phyloP scores from a whole-genome alignment of 1,284 basidiomycete species.

The Malassezia japonica region DNA sequence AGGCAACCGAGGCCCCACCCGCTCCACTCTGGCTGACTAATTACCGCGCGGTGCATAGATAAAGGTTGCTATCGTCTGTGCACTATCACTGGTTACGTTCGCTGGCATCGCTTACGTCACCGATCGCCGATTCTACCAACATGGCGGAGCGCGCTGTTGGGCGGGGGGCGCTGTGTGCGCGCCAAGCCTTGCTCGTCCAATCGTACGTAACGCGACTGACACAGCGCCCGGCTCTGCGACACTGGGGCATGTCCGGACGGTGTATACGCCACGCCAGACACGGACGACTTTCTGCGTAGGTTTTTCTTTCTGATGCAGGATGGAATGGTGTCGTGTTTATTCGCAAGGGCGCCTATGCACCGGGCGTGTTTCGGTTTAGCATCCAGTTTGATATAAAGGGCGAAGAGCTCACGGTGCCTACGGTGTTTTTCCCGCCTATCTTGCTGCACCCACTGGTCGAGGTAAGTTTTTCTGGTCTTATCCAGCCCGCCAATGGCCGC shows the following conservation, averaged over 20 bases:
- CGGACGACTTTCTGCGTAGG: constrained; percentile 12
- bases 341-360: constrained; percentile 1
- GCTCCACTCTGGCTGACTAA: too few species aligned
- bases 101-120: too few species aligned
- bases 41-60: too few species aligned
- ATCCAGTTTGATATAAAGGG: constrained; percentile 1
- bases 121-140: too few species aligned
- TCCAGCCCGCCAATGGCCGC: constrained; percentile 3
- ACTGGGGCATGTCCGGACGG: constrained; percentile 1
- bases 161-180: background rate
- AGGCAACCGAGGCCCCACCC: too few species aligned
- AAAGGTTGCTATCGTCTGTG: too few species aligned
- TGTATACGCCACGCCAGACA: constrained; percentile 12
- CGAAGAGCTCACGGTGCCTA: background rate
- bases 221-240: background rate
- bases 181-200: background rate
- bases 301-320: constrained; percentile 2
- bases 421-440: constrained; percentile 15
- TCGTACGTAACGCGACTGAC: background rate
- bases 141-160: too few species aligned
- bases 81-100: too few species aligned
- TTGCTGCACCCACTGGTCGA: constrained; percentile 14
- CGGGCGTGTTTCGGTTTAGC: constrained; percentile 16
- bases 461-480: background rate
- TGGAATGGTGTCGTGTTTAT: constrained; percentile 12